Evolutionary conservation across 2,329 filamentous ascomycete genomes (phyloP).

Genomic region (Trichoderma oligosporum): DNA sequence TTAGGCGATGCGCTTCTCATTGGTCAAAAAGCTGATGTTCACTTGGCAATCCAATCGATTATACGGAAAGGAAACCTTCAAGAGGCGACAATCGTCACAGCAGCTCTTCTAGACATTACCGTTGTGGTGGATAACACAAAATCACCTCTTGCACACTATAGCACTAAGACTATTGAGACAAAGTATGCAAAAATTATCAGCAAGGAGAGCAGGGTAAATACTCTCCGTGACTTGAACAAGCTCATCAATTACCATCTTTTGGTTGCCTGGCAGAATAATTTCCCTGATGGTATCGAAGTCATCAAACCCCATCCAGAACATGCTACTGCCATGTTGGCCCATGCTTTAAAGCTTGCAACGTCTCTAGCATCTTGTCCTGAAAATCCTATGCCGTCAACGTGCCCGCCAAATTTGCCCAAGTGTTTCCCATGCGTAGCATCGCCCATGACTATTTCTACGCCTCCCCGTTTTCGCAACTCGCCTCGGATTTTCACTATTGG

Average conservation of each 20-base stretch:
- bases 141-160: constrained; percentile 74
- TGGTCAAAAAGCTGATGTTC: constrained; percentile 62
- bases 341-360: constrained; percentile 67
- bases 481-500: constrained; percentile 75
- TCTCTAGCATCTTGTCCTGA: constrained; percentile 72
- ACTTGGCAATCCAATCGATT: constrained; percentile 58
- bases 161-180: constrained; percentile 54
- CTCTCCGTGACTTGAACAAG: constrained; percentile 62
- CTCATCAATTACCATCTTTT: constrained; percentile 86
- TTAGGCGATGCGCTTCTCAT: constrained; percentile 70
- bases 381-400: constrained; percentile 69
- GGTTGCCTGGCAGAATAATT: constrained; percentile 75
- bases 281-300: constrained; percentile 72
- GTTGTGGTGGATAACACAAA: constrained; percentile 64
- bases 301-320: constrained; percentile 74
- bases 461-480: constrained; percentile 65
- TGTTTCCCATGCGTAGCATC: constrained; percentile 69
- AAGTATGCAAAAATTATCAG: constrained; percentile 66
- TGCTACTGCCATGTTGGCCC: constrained; percentile 67
- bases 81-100: constrained; percentile 58
- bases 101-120: constrained; percentile 54
- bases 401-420: constrained; percentile 73
- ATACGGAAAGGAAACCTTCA: constrained; percentile 54
- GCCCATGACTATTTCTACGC: constrained; percentile 63
- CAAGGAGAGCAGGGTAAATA: constrained; percentile 50